Evolutionary conservation across 306 rosid species (phyloP).

Genomic region (Alnus glutinosa): DNA sequence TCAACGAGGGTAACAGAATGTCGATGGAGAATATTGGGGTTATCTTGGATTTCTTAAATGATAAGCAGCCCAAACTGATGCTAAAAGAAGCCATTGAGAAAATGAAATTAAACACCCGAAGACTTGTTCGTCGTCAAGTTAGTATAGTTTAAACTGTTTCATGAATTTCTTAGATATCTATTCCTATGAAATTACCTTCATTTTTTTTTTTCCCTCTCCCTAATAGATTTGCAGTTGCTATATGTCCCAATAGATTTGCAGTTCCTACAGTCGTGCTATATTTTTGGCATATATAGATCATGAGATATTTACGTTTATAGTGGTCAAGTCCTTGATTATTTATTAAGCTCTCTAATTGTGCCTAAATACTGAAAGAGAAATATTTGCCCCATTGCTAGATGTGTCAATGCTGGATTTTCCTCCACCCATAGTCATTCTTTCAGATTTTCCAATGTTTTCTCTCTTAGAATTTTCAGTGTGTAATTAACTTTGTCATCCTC

Average conservation of each 20-base stretch:
- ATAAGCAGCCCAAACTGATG: slow-evolving; percentile 35
- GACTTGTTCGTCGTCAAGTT: slow-evolving; percentile 91
- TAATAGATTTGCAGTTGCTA: neutral
- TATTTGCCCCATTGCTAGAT: neutral
- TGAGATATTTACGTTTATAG: neutral
- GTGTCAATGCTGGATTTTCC: neutral
- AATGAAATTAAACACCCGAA: slow-evolving; percentile 76
- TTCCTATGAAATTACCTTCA: neutral
- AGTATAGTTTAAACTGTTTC: slow-evolving; percentile 12
- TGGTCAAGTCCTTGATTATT: neutral
- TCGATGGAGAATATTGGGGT: slow-evolving; percentile 47
- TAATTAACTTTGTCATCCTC: neutral
- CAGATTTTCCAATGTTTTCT: neutral
- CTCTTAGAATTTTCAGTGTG: neutral
- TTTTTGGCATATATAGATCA: neutral
- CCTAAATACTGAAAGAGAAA: neutral
- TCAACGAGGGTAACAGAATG: slow-evolving; percentile 38
- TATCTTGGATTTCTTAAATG: slow-evolving; percentile 41
- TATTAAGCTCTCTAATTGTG: neutral
- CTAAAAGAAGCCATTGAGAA: slow-evolving; percentile 74
- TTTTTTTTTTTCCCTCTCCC: neutral
- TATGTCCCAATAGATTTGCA: neutral
- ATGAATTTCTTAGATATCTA: slow-evolving; percentile 8
- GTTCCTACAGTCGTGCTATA: neutral
- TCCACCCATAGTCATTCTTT: neutral